phyloP scores from a whole-genome alignment of 1,139 yeast species.

The Eremothecium gossypii region DNA sequence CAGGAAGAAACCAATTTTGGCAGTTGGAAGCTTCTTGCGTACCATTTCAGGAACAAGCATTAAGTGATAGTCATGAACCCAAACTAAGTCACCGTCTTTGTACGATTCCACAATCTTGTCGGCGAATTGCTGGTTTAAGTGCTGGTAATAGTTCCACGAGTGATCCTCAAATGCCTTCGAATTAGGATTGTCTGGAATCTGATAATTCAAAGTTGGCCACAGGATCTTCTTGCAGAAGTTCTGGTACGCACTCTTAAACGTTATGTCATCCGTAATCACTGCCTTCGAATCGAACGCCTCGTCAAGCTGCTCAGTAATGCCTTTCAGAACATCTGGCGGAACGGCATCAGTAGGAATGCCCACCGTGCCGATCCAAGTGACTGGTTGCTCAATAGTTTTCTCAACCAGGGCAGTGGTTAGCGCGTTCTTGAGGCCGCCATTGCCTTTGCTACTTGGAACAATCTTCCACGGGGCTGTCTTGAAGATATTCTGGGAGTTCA shows the following conservation, averaged over 20 bases:
- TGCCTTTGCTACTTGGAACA: conserved; percentile 63
- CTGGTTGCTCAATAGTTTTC: conserved; percentile 38
- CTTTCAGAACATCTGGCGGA: conserved; percentile 43
- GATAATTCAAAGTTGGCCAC: conserved; percentile 97
- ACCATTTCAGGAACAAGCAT: conserved; percentile 81
- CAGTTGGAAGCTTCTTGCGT: conserved; percentile 64
- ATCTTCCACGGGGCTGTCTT: conserved; percentile 71
- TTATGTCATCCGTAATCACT: conserved; percentile 64
- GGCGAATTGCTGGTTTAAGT: conserved; percentile 71
- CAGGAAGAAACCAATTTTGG: conserved; percentile 82
- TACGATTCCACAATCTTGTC: conserved; percentile 60
- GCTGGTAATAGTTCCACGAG: conserved; percentile 79
- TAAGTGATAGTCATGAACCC: conserved; percentile 94
- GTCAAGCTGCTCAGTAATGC: conserved; percentile 40
- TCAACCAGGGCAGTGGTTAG: conserved; percentile 51
- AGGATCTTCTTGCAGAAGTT: conserved; percentile 87
- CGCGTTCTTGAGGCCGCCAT: conserved; percentile 83
- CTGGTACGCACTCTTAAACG: conserved; percentile 82
- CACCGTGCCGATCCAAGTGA: conserved; percentile 78
- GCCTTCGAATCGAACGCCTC: conserved; percentile 50
- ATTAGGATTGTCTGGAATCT: conserved; percentile 90
- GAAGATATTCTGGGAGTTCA: conserved; percentile 46
- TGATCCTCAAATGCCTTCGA: conserved; percentile 93
- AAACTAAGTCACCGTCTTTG: conserved; percentile 60
- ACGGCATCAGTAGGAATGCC: conserved; percentile 87